phyloP scores from a whole-genome alignment of 345 rosid genomes.

The Heritiera fomes region DNA sequence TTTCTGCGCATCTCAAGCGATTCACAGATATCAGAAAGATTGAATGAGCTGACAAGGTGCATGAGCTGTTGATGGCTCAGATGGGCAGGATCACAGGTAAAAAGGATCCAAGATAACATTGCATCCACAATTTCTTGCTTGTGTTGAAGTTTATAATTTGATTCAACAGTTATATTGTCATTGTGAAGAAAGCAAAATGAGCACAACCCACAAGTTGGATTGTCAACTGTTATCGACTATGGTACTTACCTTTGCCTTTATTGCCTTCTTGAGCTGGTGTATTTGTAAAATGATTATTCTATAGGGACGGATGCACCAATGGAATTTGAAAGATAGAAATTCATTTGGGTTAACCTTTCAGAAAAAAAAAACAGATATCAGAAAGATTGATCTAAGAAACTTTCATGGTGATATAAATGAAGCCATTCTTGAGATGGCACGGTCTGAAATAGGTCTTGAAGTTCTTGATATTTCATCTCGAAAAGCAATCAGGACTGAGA shows the following conservation, averaged over 20 bases:
- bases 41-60: conserved; percentile 76
- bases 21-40: too few species aligned
- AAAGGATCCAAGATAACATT: conserved; percentile 12
- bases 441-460: background rate
- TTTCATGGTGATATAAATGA: background rate
- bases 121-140: background rate
- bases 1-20: background rate
- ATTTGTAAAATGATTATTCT: too few species aligned
- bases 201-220: background rate
- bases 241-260: background rate
- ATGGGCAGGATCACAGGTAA: conserved; percentile 53
- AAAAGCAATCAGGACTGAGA: background rate
- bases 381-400: too few species aligned
- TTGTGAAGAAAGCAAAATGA: background rate
- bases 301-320: too few species aligned
- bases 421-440: background rate
- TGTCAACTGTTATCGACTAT: too few species aligned
- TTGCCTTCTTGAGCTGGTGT: too few species aligned
- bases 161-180: background rate
- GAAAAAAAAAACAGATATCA: too few species aligned
- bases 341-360: too few species aligned
- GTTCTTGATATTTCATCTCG: background rate
- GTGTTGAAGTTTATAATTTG: too few species aligned
- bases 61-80: conserved; percentile 50
- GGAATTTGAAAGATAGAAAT: too few species aligned